phyloP scores from a whole-genome alignment of 805 yeast genomes.

The Monosporozyma aquatica region DNA sequence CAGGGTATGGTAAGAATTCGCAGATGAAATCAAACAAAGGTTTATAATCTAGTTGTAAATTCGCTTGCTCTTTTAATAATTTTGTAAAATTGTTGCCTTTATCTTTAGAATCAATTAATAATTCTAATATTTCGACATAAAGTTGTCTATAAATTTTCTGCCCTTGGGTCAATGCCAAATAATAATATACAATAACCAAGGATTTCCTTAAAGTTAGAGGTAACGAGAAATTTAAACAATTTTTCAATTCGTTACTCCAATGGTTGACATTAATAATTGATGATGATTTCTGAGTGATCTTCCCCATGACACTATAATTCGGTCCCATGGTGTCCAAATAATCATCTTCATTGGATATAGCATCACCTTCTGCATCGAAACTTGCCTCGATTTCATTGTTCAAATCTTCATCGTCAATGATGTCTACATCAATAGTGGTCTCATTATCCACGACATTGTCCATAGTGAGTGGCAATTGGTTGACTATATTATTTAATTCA shows the following conservation, averaged over 20 bases:
- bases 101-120: constrained; percentile 37
- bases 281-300: constrained; percentile 53
- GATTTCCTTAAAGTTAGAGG: constrained; percentile 56
- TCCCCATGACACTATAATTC: constrained; percentile 40
- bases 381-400: neutral
- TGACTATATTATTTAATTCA: constrained; percentile 44
- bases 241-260: constrained; percentile 80
- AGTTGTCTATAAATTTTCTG: constrained; percentile 53
- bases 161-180: constrained; percentile 62
- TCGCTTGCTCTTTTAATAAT: constrained; percentile 21
- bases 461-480: constrained; percentile 42
- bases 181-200: constrained; percentile 61
- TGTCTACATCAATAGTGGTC: constrained; percentile 16
- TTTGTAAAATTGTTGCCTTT: constrained; percentile 28
- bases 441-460: constrained; percentile 9
- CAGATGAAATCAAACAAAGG: constrained; percentile 27
- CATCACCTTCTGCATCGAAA: constrained; percentile 32
- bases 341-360: constrained; percentile 21
- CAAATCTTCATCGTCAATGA: constrained; percentile 10
- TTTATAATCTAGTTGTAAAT: constrained; percentile 31
- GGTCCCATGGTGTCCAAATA: constrained; percentile 30
- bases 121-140: constrained; percentile 53
- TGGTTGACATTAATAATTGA: constrained; percentile 66
- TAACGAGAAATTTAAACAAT: constrained; percentile 61
- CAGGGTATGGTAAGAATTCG: constrained; percentile 39